Evolutionary conservation across 352 stramenopile species (phyloP).

Genomic region (Globisporangium uncinulatum): DNA sequence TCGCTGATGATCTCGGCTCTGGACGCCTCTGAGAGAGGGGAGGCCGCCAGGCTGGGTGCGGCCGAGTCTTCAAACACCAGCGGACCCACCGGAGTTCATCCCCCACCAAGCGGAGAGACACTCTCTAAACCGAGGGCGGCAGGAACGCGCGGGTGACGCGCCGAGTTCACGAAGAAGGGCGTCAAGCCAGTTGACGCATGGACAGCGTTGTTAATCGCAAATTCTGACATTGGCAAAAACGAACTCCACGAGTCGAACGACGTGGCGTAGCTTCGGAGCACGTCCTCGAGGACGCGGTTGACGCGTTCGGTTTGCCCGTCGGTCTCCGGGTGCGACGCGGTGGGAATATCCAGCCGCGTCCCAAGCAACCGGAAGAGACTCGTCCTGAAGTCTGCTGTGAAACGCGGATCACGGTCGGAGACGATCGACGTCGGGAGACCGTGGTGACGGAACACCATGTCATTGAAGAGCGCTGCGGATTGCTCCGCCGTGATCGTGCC

Average conservation of each 20-base stretch:
- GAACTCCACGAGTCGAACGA: slow-evolving; percentile 12
- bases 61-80: too few species aligned
- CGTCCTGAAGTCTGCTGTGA: slow-evolving; percentile 2
- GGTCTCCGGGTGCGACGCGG: slow-evolving; percentile 7
- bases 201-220: slow-evolving; percentile 17
- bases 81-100: too few species aligned
- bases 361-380: neutral
- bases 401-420: slow-evolving; percentile 11
- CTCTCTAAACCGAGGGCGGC: neutral
- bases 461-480: slow-evolving; percentile 18
- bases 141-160: neutral
- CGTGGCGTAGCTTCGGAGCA: neutral
- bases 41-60: too few species aligned
- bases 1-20: too few species aligned
- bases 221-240: slow-evolving; percentile 18
- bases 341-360: slow-evolving; percentile 3
- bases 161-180: slow-evolving; percentile 13
- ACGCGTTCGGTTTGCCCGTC: slow-evolving; percentile 13
- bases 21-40: too few species aligned
- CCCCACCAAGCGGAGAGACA: too few species aligned
- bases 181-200: slow-evolving; percentile 20
- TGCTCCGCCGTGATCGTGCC: slow-evolving; percentile 12
- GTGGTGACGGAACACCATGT: slow-evolving; percentile 19
- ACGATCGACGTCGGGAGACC: slow-evolving; percentile 15
- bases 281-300: slow-evolving; percentile 1